phyloP scores from a whole-genome alignment of 2,329 filamentous ascomycete species.

The Sclerotinia glacialis region DNA sequence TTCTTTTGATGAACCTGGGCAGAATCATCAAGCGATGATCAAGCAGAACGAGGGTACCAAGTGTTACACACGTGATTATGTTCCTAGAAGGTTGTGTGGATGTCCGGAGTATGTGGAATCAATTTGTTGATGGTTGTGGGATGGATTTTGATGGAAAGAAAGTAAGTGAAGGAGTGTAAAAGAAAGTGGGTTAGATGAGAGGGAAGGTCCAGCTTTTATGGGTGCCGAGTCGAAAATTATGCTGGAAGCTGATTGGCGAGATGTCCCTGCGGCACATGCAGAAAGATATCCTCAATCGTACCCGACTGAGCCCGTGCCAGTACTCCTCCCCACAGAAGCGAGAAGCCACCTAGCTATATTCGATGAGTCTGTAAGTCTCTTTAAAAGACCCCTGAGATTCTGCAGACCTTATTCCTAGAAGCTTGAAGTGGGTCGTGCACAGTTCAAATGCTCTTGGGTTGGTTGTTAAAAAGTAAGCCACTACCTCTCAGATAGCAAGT shows the following conservation, averaged over 20 bases:
- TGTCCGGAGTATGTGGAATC: slow-evolving; percentile 31
- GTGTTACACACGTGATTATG: slow-evolving; percentile 34
- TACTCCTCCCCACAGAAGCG: slow-evolving; percentile 15
- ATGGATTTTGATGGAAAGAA: slow-evolving; percentile 25
- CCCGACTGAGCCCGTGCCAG: slow-evolving; percentile 29
- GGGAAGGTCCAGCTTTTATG: slow-evolving; percentile 36
- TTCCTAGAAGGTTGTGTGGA: slow-evolving; percentile 28
- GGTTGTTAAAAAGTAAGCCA: slow-evolving; percentile 3
- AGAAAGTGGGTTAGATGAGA: slow-evolving; percentile 34
- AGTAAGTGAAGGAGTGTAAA: slow-evolving; percentile 31
- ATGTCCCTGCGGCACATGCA: slow-evolving; percentile 19
- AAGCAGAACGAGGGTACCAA: slow-evolving; percentile 38
- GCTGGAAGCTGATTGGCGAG: slow-evolving; percentile 21
- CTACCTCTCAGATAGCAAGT: slow-evolving; percentile 7
- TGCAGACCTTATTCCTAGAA: background rate
- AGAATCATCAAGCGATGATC: slow-evolving; percentile 32
- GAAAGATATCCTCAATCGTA: slow-evolving; percentile 19
- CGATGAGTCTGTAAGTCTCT: background rate
- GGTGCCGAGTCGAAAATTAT: slow-evolving; percentile 21
- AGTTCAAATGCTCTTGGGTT: slow-evolving; percentile 8
- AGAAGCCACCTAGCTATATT: background rate
- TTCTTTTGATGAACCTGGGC: slow-evolving; percentile 27
- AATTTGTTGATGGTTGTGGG: slow-evolving; percentile 30
- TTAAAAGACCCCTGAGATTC: background rate
- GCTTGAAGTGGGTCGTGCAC: slow-evolving; percentile 14